Evolutionary conservation across 1,139 yeast genomes (phyloP).

Genomic region (Candida tetrigidarum): DNA sequence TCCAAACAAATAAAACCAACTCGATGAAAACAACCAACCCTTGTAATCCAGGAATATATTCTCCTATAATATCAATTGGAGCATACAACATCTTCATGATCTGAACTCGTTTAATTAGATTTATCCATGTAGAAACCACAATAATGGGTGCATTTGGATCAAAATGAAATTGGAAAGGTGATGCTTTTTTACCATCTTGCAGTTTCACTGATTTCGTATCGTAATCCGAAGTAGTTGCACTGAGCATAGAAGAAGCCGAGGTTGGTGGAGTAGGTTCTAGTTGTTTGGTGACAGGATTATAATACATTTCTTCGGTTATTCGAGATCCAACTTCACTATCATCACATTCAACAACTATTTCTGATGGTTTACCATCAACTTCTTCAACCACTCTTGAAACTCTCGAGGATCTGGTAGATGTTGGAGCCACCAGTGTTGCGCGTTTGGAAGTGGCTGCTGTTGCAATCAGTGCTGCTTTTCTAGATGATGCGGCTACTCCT

Average conservation of each 20-base stretch:
- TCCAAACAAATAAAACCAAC: constrained; percentile 45
- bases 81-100: constrained; percentile 44
- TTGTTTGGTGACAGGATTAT: constrained; percentile 37
- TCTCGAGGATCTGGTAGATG: background rate
- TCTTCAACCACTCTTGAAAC: background rate
- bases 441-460: background rate
- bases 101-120: constrained; percentile 39
- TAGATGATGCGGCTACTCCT: background rate
- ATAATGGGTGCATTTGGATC: constrained; percentile 21
- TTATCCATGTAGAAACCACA: constrained; percentile 35
- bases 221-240: too few relatives aligned
- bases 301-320: constrained; percentile 34
- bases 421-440: background rate
- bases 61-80: constrained; percentile 47
- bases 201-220: too few relatives aligned
- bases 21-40: constrained; percentile 44
- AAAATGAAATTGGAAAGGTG: constrained; percentile 3
- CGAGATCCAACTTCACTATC: constrained; percentile 28
- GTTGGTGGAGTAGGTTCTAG: constrained; percentile 40
- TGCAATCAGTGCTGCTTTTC: background rate
- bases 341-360: constrained; percentile 38
- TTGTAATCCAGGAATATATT: constrained; percentile 43
- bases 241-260: constrained; percentile 26
- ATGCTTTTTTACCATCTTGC: too few relatives aligned
- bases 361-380: constrained; percentile 21